These are phyloP conservation scores for Aurinia saxatilis DNA, from an alignment of 345 rosid genomes.

Conservation along the genomic window DNA sequence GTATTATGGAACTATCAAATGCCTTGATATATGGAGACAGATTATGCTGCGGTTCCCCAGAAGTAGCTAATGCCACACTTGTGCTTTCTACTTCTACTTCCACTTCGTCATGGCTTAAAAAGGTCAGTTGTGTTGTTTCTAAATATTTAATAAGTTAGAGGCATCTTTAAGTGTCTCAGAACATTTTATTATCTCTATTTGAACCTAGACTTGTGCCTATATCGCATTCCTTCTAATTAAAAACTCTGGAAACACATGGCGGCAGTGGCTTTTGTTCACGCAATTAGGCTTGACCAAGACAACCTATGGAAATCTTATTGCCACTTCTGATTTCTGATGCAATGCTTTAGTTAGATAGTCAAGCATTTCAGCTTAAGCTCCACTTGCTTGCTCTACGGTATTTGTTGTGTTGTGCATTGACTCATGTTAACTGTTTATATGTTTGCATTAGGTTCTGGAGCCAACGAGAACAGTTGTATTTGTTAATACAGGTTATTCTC, in stretches of 20 bases:
- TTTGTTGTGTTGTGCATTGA: neutral
- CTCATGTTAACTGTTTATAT: neutral
- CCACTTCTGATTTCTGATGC: neutral
- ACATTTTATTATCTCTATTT: neutral
- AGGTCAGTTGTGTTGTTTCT: conserved; percentile 36
- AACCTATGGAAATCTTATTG: neutral
- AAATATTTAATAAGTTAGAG: neutral
- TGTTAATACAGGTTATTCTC: conserved; percentile 65
- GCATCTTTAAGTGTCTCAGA: neutral
- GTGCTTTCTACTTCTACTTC: conserved; percentile 36
- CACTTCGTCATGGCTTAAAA: conserved; percentile 58
- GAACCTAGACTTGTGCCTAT: neutral
- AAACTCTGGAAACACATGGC: neutral
- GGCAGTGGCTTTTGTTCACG: neutral
- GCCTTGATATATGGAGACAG: conserved; percentile 90
- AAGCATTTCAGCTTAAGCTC: neutral
- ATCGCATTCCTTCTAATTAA: neutral
- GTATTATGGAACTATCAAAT: conserved; percentile 89
- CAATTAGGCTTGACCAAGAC: neutral
- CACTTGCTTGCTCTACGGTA: neutral
- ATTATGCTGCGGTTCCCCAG: conserved; percentile 76
- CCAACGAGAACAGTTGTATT: conserved; percentile 64
- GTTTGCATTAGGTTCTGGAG: conserved; percentile 57
- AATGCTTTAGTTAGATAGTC: neutral
- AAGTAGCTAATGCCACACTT: conserved; percentile 72